phyloP scores from a whole-genome alignment of 106 monocot genomes.

The Dendrobium huoshanense region DNA sequence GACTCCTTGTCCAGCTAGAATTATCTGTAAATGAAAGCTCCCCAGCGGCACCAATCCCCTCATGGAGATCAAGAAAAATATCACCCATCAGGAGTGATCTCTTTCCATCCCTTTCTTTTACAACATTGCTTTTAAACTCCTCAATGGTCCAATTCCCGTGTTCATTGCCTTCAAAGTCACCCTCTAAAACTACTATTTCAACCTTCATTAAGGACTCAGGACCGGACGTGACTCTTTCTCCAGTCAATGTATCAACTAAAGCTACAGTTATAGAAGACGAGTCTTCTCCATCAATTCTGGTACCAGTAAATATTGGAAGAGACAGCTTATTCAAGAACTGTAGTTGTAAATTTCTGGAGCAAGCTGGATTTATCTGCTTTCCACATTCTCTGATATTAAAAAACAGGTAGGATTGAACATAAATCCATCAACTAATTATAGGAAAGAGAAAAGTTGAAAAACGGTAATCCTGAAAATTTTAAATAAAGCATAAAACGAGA shows the following conservation, averaged over 20 bases:
- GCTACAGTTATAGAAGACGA: slow-evolving; percentile 34
- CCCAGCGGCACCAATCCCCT: slow-evolving; percentile 54
- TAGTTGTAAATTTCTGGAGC: slow-evolving; percentile 61
- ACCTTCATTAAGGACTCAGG: slow-evolving; percentile 65
- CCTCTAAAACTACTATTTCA: slow-evolving; percentile 94
- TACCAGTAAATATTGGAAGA: slow-evolving; percentile 88
- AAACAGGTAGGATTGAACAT: slow-evolving; percentile 9
- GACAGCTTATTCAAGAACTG: slow-evolving; percentile 59
- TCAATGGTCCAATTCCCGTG: slow-evolving; percentile 64
- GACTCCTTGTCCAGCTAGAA: slow-evolving; percentile 95
- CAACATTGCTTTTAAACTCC: slow-evolving; percentile 79
- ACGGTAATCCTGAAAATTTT: not conserved
- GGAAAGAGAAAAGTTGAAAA: not conserved
- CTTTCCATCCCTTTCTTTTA: slow-evolving; percentile 92
- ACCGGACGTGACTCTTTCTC: slow-evolving; percentile 37
- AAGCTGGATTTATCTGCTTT: slow-evolving; percentile 50
- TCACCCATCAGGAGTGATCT: slow-evolving; percentile 70
- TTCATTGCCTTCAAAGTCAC: slow-evolving; percentile 80
- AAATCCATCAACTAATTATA: slow-evolving; percentile 3
- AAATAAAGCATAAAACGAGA: not conserved
- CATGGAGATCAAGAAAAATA: slow-evolving; percentile 45
- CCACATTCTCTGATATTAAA: slow-evolving; percentile 49
- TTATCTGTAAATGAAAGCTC: slow-evolving; percentile 95
- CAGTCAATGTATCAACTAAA: slow-evolving; percentile 55
- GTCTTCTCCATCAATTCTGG: slow-evolving; percentile 77